Percentiles rank a stretch among this genome's conserved stretches.
Evolutionary conservation across 352 stramenopile species (phyloP).

Genomic region (Halophytophthora polymorphica): DNA sequence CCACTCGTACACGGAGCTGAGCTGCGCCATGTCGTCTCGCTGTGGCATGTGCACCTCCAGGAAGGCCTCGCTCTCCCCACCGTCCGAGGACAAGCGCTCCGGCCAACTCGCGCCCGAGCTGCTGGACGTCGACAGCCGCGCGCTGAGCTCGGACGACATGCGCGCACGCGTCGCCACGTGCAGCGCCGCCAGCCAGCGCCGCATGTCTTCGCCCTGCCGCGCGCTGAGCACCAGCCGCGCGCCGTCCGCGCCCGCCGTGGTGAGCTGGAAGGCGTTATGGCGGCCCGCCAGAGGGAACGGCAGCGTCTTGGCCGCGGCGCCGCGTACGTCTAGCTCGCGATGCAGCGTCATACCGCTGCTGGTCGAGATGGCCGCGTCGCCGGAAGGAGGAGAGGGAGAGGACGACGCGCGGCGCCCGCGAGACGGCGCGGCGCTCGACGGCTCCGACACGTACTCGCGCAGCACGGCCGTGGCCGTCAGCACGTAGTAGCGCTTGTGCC

Average conservation of each 20-base stretch:
- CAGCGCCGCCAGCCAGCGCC: constrained; percentile 44
- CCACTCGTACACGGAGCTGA: constrained; percentile 55
- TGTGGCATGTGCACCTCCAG: constrained; percentile 29
- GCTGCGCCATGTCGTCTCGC: constrained; percentile 31
- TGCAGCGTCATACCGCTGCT: constrained; percentile 49
- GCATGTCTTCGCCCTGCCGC: constrained; percentile 41
- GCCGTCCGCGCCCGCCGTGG: not conserved
- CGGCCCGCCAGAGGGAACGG: constrained; percentile 46
- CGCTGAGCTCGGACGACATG: too few relatives aligned
- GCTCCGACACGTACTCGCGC: constrained; percentile 44
- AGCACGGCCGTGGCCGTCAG: constrained; percentile 41
- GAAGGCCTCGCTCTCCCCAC: constrained; percentile 26
- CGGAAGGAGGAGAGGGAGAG: constrained; percentile 12
- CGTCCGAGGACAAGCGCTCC: not conserved
- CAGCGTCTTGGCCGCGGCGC: constrained; percentile 35
- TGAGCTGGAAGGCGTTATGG: constrained; percentile 59
- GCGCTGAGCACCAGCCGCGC: constrained; percentile 42
- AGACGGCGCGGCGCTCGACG: constrained; percentile 12
- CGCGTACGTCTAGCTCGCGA: constrained; percentile 37
- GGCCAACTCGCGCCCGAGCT: too few relatives aligned
- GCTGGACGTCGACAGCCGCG: too few relatives aligned
- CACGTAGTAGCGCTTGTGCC: constrained; percentile 73
- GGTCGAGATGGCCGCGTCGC: constrained; percentile 1
- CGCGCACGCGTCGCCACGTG: constrained; percentile 10
- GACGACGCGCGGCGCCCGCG: constrained; percentile 9